Percentiles rank a stretch among this genome's conserved stretches.
These are phyloP conservation scores for Candida insectorum DNA, from an alignment of 805 yeast genomes.

Conservation along the genomic window DNA sequence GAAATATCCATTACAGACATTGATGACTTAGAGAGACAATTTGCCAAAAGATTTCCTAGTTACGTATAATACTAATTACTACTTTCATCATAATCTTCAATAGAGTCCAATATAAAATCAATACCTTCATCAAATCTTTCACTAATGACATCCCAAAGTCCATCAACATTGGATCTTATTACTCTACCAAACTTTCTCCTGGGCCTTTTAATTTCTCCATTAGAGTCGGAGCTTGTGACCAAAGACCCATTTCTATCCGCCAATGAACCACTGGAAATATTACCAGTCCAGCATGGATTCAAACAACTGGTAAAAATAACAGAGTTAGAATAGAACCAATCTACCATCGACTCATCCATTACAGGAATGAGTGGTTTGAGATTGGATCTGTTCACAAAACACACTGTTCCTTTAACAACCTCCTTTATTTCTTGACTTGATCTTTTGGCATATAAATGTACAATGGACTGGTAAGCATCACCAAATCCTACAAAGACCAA, in stretches of 20 bases:
- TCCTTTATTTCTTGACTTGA: constrained; percentile 49
- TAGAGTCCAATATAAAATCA: constrained; percentile 76
- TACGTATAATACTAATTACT: constrained; percentile 34
- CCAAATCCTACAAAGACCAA: constrained; percentile 85
- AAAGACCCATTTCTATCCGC: constrained; percentile 16
- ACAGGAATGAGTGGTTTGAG: constrained; percentile 79
- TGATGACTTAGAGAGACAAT: constrained; percentile 57
- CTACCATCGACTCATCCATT: constrained; percentile 84
- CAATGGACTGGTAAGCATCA: constrained; percentile 81
- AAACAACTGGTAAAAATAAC: constrained; percentile 71
- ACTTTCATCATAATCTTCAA: constrained; percentile 45
- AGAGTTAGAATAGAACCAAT: constrained; percentile 88
- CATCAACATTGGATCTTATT: constrained; percentile 66
- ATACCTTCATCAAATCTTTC: constrained; percentile 84
- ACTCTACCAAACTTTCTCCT: constrained; percentile 92
- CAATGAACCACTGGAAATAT: constrained; percentile 14
- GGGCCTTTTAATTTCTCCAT: constrained; percentile 57
- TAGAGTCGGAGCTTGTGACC: constrained; percentile 9
- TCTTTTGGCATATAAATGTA: constrained; percentile 84
- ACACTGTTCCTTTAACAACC: constrained; percentile 66
- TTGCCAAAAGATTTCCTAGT: constrained; percentile 60
- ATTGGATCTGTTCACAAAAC: constrained; percentile 64
- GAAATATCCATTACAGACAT: constrained; percentile 48
- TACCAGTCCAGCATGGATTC: constrained; percentile 78
- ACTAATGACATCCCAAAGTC: constrained; percentile 69